phyloP scores from a whole-genome alignment of 495 filamentous ascomycete genomes.

The Parachaetomium inaequale region DNA sequence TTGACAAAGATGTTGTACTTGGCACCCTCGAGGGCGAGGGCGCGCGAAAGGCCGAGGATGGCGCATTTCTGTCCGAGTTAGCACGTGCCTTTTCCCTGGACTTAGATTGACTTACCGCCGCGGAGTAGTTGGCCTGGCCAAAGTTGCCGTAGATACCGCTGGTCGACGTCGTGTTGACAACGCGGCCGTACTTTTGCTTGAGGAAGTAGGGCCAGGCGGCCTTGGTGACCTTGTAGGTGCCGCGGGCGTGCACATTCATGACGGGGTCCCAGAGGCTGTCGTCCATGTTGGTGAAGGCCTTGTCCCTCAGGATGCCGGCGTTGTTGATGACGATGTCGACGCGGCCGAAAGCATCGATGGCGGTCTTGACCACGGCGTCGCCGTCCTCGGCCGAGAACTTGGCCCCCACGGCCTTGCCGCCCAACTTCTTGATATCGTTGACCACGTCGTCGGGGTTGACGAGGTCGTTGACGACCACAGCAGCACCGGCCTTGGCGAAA shows the following conservation, averaged over 20 bases:
- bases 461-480: constrained; percentile 92
- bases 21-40: constrained; percentile 85
- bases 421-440: constrained; percentile 82
- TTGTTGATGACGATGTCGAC: constrained; percentile 97
- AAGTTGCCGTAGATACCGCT: constrained; percentile 99
- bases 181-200: constrained; percentile 97
- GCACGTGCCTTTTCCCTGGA: not conserved
- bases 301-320: constrained; percentile 94
- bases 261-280: constrained; percentile 92
- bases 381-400: constrained; percentile 95
- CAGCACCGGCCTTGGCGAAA: constrained; percentile 86
- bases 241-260: constrained; percentile 85
- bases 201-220: constrained; percentile 97
- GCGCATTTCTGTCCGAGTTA: constrained; percentile 64
- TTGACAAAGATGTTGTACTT: constrained; percentile 99
- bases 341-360: constrained; percentile 90
- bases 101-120: constrained; percentile 58
- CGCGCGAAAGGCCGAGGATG: constrained; percentile 91
- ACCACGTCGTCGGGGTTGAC: constrained; percentile 91
- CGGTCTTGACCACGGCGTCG: constrained; percentile 83
- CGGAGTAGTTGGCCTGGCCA: constrained; percentile 95
- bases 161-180: constrained; percentile 94
- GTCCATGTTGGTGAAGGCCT: constrained; percentile 97
- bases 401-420: constrained; percentile 87
- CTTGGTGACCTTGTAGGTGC: constrained; percentile 96